Percentiles rank a stretch among this genome's conserved stretches.
Conservation (phyloP, 2,329 filamentous ascomycete species). For the Fusarium cyanostomum region DNA sequence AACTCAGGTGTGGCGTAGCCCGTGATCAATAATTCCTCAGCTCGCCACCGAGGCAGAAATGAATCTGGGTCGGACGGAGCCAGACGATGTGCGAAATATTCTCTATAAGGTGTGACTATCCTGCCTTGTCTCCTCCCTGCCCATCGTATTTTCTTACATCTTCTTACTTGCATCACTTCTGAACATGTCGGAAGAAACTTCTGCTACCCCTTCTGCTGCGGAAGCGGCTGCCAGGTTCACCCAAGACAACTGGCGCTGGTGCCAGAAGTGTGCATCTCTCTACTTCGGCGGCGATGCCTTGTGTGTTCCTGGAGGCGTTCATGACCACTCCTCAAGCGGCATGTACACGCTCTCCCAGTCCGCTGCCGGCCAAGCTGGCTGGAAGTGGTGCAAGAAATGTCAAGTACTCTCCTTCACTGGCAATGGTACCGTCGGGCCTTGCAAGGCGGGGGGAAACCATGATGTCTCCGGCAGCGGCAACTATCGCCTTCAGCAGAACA, state of each 20-base stretch:
- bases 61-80: too few relatives aligned
- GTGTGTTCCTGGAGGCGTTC: background rate
- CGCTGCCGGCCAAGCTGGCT: background rate
- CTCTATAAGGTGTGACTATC: too few relatives aligned
- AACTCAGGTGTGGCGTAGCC: too few relatives aligned
- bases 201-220: background rate
- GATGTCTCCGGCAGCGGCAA: background rate
- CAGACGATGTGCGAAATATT: too few relatives aligned
- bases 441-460: background rate
- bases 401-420: background rate
- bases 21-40: too few relatives aligned
- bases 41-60: too few relatives aligned
- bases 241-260: slow-evolving; percentile 1
- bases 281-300: background rate
- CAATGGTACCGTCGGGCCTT: background rate
- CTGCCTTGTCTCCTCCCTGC: too few relatives aligned
- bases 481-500: background rate
- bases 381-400: background rate
- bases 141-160: too few relatives aligned
- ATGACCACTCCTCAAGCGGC: background rate
- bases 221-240: background rate
- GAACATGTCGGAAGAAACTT: background rate
- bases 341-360: background rate
- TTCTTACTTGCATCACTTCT: background rate
- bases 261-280: background rate